Percentiles rank a stretch among this genome's conserved stretches.
phyloP scores from a whole-genome alignment of 768 basidiomycete genomes.

The Austroboletus eburneus region DNA sequence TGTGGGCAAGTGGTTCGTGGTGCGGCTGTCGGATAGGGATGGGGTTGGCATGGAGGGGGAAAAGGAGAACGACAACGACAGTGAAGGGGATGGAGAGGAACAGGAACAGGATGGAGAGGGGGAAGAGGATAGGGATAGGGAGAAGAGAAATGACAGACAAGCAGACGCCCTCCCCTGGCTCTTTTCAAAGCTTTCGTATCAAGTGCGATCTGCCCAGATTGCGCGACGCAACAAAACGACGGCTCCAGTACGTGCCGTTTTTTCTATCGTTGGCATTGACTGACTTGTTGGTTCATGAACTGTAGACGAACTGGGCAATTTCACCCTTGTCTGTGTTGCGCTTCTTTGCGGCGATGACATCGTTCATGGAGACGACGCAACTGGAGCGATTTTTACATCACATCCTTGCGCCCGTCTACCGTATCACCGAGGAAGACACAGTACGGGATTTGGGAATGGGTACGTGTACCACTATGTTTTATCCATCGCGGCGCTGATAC shows the following conservation, averaged over 20 bases:
- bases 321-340: constrained; percentile 78
- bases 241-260: constrained; percentile 16
- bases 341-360: constrained; percentile 92
- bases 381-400: constrained; percentile 75
- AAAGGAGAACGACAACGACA: constrained; percentile 15
- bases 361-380: constrained; percentile 54
- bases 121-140: constrained; percentile 25
- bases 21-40: constrained; percentile 30
- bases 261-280: not conserved
- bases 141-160: not conserved
- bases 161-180: constrained; percentile 78
- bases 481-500: not conserved
- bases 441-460: constrained; percentile 77
- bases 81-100: constrained; percentile 23
- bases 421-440: constrained; percentile 83
- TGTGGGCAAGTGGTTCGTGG: constrained; percentile 78
- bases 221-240: constrained; percentile 54
- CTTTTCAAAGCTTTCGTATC: constrained; percentile 91
- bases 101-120: constrained; percentile 25
- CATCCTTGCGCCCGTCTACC: constrained; percentile 81
- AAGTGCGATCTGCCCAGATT: constrained; percentile 73
- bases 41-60: constrained; percentile 15
- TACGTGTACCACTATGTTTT: constrained; percentile 32
- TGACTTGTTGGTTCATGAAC: constrained; percentile 1
- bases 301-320: constrained; percentile 75